Evolutionary conservation across 2,329 filamentous ascomycete genomes (phyloP).

Genomic region (Alternaria viburni): DNA sequence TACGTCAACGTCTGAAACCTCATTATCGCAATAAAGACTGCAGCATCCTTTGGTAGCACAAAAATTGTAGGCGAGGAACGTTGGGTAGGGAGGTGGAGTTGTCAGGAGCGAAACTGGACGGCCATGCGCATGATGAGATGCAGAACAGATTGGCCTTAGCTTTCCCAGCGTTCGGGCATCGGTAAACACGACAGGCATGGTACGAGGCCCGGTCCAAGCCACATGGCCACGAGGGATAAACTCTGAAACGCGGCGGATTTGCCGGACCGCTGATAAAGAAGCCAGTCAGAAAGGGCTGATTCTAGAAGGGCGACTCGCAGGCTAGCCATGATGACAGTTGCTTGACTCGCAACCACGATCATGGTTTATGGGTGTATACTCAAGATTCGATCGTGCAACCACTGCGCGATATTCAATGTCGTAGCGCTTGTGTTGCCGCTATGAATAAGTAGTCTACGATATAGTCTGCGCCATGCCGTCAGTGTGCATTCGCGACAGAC

Average conservation of each 20-base stretch:
- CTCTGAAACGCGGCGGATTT: conserved; percentile 6
- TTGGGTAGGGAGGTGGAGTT: conserved; percentile 2
- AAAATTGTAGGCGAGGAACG: not conserved
- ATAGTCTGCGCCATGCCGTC: not conserved
- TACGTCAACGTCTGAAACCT: conserved; percentile 11
- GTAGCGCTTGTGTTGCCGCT: not conserved
- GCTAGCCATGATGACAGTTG: conserved; percentile 1
- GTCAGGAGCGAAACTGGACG: not conserved
- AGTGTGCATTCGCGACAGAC: not conserved
- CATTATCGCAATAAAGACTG: conserved; percentile 12
- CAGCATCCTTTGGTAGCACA: conserved; percentile 14
- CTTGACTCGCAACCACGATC: conserved; percentile 4
- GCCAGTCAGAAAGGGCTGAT: not conserved
- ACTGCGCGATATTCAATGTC: not conserved
- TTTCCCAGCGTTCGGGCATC: conserved; percentile 9
- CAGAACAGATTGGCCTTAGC: conserved; percentile 7
- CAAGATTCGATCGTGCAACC: not conserved
- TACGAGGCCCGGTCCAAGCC: conserved; percentile 3
- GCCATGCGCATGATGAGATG: conserved; percentile 11
- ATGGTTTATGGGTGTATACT: not conserved
- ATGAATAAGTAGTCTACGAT: not conserved
- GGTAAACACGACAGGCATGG: conserved; percentile 8
- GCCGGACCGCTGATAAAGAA: conserved; percentile 2
- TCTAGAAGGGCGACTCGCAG: not conserved
- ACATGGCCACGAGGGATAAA: conserved; percentile 8